Base-by-base conservation (phyloP, 768 basidiomycete genomes). In the Tubosaeta brunneosetosa region DNA sequence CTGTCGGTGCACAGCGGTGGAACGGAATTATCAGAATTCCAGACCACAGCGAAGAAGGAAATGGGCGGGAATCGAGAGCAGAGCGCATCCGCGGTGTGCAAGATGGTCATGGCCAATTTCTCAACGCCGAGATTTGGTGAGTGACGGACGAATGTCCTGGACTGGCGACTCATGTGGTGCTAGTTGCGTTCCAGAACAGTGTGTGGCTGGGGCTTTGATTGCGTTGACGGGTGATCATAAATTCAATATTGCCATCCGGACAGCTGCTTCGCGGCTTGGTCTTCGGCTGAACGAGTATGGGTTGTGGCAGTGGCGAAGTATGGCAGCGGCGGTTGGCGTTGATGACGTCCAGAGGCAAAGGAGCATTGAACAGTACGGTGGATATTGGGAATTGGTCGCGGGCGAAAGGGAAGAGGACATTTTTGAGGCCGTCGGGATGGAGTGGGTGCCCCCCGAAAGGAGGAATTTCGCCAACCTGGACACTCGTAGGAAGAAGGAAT, bases 261-360 rank as follows among this genome's bases (percentile, higher is more conserved):
- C 57, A 19, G 68, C 70, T 36, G 86, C 86, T 0, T 48, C 59
- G 6, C 70, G 67, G 41, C 59, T 72, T 3, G 79, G 77, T 14
- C 58, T 85, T 60, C 70, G 76, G 32, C 71, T 88, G 27, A 78
- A 84, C 57, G 81, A 83, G 57, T 79, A 73, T 55, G 86, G 86
- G 12, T 68, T 88, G 4, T 88, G 86, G 86, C 72, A 67, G 46
- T 85, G 82, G 81, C 68, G 66, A 37, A 51, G 26, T 4, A 43
- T 26, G 13, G 17, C 40, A 9, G 8, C 17, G 13, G n/a, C 40
- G 9, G 8, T n/a, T 6, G 17, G 34, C 2, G n/a, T 19, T 41
- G 52, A 54, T 27, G 50, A 48, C 8, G 8, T 42, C 3, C 42
- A 49, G 36, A 55, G 50, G 16, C 51, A 36, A 41, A 26, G 11